phyloP scores from a whole-genome alignment of 2,329 filamentous ascomycete species.

The Fusarium fujikuroi region DNA sequence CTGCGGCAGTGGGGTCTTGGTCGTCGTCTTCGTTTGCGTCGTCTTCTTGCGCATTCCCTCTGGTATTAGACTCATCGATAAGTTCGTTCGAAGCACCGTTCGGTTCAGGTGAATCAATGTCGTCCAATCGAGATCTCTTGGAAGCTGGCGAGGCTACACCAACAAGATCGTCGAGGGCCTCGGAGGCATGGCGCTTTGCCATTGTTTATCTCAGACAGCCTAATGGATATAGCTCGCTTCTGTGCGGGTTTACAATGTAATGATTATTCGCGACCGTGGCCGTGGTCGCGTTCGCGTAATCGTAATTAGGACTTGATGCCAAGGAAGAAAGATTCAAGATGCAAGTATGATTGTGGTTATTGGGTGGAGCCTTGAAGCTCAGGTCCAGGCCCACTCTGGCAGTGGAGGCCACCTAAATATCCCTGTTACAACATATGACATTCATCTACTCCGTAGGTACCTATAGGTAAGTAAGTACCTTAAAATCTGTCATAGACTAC shows the following conservation, averaged over 20 bases:
- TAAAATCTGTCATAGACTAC: too few species aligned
- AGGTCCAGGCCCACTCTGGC: slow-evolving; percentile 15
- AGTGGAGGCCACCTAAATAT: not conserved
- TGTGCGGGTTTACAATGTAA: not conserved
- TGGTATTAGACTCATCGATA: slow-evolving; percentile 48
- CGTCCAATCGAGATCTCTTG: slow-evolving; percentile 66
- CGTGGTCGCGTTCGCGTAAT: slow-evolving; percentile 1
- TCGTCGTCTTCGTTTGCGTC: slow-evolving; percentile 54
- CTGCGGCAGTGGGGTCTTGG: slow-evolving; percentile 52
- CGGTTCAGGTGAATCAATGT: slow-evolving; percentile 54
- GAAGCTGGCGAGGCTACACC: slow-evolving; percentile 67
- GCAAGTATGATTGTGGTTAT: slow-evolving; percentile 10
- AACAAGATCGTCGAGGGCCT: slow-evolving; percentile 67
- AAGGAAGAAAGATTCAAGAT: slow-evolving; percentile 32
- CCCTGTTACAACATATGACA: not conserved
- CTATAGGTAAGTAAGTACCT: too few species aligned
- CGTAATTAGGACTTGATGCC: slow-evolving; percentile 21
- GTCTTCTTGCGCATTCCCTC: slow-evolving; percentile 45
- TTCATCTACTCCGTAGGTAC: not conserved
- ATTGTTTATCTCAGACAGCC: slow-evolving; percentile 37
- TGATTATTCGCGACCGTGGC: not conserved
- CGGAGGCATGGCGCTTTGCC: slow-evolving; percentile 69
- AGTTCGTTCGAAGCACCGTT: slow-evolving; percentile 40
- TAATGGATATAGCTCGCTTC: not conserved
- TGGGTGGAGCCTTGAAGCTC: slow-evolving; percentile 34